Evolutionary conservation across 768 basidiomycete species (phyloP), one percentile per base, ranked within the genome.

Genomic region (Obba rivulosa): DNA sequence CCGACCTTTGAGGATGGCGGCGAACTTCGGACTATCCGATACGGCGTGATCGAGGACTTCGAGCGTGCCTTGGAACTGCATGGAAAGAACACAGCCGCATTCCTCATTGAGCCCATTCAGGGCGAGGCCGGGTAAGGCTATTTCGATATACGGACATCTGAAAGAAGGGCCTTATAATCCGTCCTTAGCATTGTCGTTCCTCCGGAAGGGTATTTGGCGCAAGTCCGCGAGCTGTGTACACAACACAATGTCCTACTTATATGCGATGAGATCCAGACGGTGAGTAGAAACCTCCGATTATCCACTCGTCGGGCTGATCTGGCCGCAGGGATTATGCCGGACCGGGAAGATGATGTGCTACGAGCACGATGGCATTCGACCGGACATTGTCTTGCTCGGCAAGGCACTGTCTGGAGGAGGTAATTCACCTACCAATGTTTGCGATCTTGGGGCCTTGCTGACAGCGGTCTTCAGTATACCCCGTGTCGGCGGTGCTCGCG

Each of bases 261-360:
- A 61, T 94, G 92, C 57, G 96, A 99, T 57, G 96, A 99, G 67
- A 93, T 99, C 53, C 96, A 99, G 68, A 98, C 96, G 36, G 90
- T 90, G 48, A 47, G 72, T 13, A 8, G 7, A 22, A n/a, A 8
- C 31, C 18, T 18, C 7, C 18, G 13, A 3, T 40, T n/a, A 16
- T 10, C 4, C 28, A 35, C 24, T 20, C n/a, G 8, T 34, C 8
- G n/a, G 24, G 7, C 9, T 24, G 3, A 35, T 17, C 17, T 48
- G 34, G 25, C 46, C 51, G 21, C 59, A 91, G 82, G 95, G 95
- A 36, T 73, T 99, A 23, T 87, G 88, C 54, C 77, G 95, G 37
- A 97, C 95, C 0, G 95, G 95, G 34, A 93, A 88, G 75, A 81
- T 97, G 83, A 81, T 98, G 41, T 89, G 86, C 50, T 88, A 77